Conservation (phyloP, 2,329 filamentous ascomycete genomes). For the Microsporum ferrugineum region DNA sequence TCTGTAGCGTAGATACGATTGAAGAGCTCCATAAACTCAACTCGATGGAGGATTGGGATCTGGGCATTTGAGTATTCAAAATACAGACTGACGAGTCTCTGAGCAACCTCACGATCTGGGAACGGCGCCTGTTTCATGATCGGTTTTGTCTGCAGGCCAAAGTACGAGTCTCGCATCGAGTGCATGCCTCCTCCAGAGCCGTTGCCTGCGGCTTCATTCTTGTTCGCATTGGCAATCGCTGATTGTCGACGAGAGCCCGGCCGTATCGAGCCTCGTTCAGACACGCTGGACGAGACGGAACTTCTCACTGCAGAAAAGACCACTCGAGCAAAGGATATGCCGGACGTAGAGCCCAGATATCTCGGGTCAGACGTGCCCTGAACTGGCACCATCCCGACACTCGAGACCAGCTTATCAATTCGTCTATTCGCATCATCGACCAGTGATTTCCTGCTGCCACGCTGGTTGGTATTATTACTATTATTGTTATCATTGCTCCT, state of each 20-base stretch:
- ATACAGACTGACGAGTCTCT: slow-evolving; percentile 66
- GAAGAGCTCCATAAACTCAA: slow-evolving; percentile 81
- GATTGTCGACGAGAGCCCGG: slow-evolving; percentile 45
- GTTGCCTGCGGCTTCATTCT: not conserved
- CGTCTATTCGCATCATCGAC: slow-evolving; percentile 42
- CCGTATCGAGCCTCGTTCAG: slow-evolving; percentile 52
- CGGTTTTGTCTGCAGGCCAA: slow-evolving; percentile 84
- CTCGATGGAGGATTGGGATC: slow-evolving; percentile 80
- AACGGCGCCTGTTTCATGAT: slow-evolving; percentile 78
- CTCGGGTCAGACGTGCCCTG: slow-evolving; percentile 67
- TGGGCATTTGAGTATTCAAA: slow-evolving; percentile 96
- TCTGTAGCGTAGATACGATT: slow-evolving; percentile 65
- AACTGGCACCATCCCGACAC: slow-evolving; percentile 64
- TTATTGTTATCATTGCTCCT: slow-evolving; percentile 12
- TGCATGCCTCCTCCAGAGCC: slow-evolving; percentile 39
- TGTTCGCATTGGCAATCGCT: slow-evolving; percentile 35
- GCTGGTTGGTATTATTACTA: slow-evolving; percentile 7
- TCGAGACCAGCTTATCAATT: slow-evolving; percentile 55
- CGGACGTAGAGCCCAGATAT: slow-evolving; percentile 73
- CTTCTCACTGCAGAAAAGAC: slow-evolving; percentile 89
- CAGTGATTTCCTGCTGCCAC: slow-evolving; percentile 40
- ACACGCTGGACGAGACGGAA: slow-evolving; percentile 47
- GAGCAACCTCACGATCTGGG: slow-evolving; percentile 62
- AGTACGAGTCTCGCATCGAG: slow-evolving; percentile 90
- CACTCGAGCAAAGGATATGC: slow-evolving; percentile 86